Evolutionary conservation across 441 rosid genomes (phyloP).

Genomic region (Adansonia gregorii): DNA sequence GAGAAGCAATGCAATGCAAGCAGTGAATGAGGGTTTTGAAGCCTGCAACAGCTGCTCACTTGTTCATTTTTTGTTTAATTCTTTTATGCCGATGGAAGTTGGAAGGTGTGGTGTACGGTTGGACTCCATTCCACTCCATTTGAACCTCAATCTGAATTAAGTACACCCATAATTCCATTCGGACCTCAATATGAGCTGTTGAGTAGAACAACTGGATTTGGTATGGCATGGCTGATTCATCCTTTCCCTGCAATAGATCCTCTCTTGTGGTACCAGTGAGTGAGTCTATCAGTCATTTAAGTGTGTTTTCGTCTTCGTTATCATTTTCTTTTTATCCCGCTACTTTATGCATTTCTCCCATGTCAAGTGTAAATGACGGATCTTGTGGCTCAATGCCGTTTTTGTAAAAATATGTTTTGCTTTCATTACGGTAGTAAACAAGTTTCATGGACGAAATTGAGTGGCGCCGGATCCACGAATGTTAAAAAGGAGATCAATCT

Average conservation of each 20-base stretch:
- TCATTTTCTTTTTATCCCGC: not conserved
- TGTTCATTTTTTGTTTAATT: slow-evolving; percentile 40
- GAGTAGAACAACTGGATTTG: not conserved
- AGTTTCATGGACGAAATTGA: too few relatives aligned
- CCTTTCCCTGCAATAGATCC: slow-evolving; percentile 10
- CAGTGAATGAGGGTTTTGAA: slow-evolving; percentile 26
- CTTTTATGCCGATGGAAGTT: slow-evolving; percentile 43
- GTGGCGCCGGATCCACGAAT: too few relatives aligned
- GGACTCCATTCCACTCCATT: not conserved
- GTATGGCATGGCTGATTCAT: slow-evolving; percentile 18
- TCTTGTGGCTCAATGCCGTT: too few relatives aligned
- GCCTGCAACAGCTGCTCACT: slow-evolving; percentile 41
- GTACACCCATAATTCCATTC: not conserved
- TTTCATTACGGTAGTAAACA: too few relatives aligned
- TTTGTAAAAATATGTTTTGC: too few relatives aligned
- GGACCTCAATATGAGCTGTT: slow-evolving; percentile 23
- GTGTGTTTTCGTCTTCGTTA: not conserved
- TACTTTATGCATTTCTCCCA: not conserved
- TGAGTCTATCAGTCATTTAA: not conserved
- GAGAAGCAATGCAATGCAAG: slow-evolving; percentile 26
- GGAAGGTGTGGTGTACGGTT: slow-evolving; percentile 24
- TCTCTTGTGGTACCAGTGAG: not conserved
- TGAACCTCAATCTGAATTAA: slow-evolving; percentile 12
- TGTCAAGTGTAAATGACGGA: slow-evolving; percentile 7
- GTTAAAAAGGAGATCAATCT: too few relatives aligned